Percentiles rank a stretch among this genome's conserved stretches.
phyloP scores from a whole-genome alignment of 192 early-diverging fungal species.

The Coemansia sp. region DNA sequence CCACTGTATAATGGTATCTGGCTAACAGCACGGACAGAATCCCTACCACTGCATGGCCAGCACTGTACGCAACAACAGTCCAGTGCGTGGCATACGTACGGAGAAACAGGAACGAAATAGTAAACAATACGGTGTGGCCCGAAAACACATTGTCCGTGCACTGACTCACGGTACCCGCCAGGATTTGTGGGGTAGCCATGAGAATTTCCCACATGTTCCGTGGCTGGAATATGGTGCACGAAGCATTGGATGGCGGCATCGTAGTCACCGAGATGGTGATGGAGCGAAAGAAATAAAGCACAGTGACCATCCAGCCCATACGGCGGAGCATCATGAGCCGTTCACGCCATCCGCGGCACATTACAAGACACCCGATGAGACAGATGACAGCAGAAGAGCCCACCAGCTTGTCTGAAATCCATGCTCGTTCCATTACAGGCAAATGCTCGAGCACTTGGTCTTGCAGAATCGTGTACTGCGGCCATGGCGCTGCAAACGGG shows the following conservation, averaged over 20 bases:
- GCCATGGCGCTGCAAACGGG: neutral
- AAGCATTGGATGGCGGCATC: slow-evolving; percentile 46
- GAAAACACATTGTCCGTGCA: slow-evolving; percentile 66
- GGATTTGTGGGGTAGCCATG: slow-evolving; percentile 19
- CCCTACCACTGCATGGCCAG: slow-evolving; percentile 39
- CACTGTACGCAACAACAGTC: slow-evolving; percentile 40
- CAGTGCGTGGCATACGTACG: slow-evolving; percentile 53
- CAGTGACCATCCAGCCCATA: slow-evolving; percentile 52
- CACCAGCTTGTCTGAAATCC: slow-evolving; percentile 29
- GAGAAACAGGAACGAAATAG: slow-evolving; percentile 57
- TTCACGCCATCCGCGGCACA: slow-evolving; percentile 38
- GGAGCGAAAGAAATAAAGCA: slow-evolving; percentile 57
- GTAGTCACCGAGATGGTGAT: slow-evolving; percentile 61
- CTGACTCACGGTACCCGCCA: slow-evolving; percentile 41
- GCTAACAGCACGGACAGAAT: slow-evolving; percentile 56
- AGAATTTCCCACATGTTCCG: slow-evolving; percentile 11
- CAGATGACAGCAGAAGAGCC: slow-evolving; percentile 13
- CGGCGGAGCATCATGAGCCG: slow-evolving; percentile 55
- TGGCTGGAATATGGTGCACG: slow-evolving; percentile 21
- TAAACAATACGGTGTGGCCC: slow-evolving; percentile 59
- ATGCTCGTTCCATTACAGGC: slow-evolving; percentile 7
- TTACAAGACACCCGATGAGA: slow-evolving; percentile 19
- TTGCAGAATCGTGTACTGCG: slow-evolving; percentile 9
- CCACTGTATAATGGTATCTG: slow-evolving; percentile 60
- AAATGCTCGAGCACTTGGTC: slow-evolving; percentile 32